Base-by-base conservation (phyloP, 2,329 filamentous ascomycete species). In the Sporothrix schenckii region DNA sequence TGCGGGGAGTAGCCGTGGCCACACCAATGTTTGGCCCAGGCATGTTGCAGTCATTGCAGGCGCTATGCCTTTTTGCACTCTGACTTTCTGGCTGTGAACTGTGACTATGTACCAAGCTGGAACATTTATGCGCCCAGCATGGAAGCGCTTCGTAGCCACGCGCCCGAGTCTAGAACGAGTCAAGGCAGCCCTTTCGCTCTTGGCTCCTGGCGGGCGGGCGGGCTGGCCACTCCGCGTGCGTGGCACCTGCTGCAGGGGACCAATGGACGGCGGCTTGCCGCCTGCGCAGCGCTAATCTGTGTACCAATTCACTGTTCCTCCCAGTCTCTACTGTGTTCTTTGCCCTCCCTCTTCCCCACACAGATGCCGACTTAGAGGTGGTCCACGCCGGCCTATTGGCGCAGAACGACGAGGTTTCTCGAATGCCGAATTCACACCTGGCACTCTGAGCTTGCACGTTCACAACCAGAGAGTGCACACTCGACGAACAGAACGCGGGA, bases 161-260 rank as follows among this genome's bases (percentile, higher is more conserved):
- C 65, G 65, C 65, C 61, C 65, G 65, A 67, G 50, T 56, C 65
- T 67, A 44, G 50, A 66, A 53, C 63, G 49, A 16, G 60, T n/a
- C 7, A 11, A 19, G 30, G 21, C 39, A 3, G 30, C 30, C 30
- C 13, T 39, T n/a, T 39, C 21, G 30, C 58, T 39, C 58, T 61
- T 61, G 58, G 58, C 39, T 44, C 9, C 27, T 61, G 39, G 58
- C 39, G 58, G 58, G 39, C 39, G 39, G 58, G 39, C 56, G 56
- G 56, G 56, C 56, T 60, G 56, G 34, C 34, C 56, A 60, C 56
- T 60, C 56, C 56, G 56, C 34, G 34, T 60, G 56, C 21, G 58
- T 47, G 39, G 58, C 63, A 52, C 27, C 47, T 39, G 27, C 34
- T 47, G 39, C n/a, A 44, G 39, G 56, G 54, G 56, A 60, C 34